A percentile compares a stretch with the other conserved stretches of the same genome.
These are phyloP conservation scores for Phytophthora pisi DNA, from an alignment of 352 stramenopile species.

Conservation along the genomic window DNA sequence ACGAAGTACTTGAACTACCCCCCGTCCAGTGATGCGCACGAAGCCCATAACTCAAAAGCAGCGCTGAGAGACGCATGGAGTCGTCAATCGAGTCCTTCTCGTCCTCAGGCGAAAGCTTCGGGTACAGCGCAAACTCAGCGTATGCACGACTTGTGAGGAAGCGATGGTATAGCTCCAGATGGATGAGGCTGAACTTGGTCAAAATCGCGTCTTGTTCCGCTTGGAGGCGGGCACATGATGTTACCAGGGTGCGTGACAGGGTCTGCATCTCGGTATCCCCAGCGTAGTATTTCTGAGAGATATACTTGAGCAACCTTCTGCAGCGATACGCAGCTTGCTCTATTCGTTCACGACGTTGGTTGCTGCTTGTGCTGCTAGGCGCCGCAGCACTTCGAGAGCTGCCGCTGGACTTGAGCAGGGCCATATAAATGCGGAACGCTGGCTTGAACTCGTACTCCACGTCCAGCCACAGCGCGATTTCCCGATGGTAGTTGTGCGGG, in stretches of 20 bases:
- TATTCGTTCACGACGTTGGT: constrained; percentile 59
- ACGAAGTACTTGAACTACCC: constrained; percentile 24
- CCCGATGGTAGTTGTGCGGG: constrained; percentile 87
- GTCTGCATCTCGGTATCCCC: constrained; percentile 77
- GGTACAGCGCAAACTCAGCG: constrained; percentile 85
- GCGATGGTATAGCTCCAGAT: constrained; percentile 85
- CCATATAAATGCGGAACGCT: constrained; percentile 73
- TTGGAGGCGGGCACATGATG: constrained; percentile 67
- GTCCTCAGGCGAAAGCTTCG: constrained; percentile 57
- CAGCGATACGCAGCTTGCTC: constrained; percentile 68
- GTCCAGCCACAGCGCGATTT: constrained; percentile 86
- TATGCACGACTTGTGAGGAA: constrained; percentile 87
- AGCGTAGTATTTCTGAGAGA: constrained; percentile 85
- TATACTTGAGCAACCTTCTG: constrained; percentile 80
- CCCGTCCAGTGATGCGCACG: constrained; percentile 75
- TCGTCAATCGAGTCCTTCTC: constrained; percentile 71
- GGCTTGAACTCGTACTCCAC: constrained; percentile 91
- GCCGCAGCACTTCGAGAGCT: constrained; percentile 21
- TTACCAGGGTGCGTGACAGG: constrained; percentile 70
- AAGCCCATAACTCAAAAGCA: constrained; percentile 84
- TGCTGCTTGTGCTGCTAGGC: constrained; percentile 24
- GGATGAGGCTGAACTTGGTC: constrained; percentile 86
- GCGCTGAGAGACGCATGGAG: constrained; percentile 63
- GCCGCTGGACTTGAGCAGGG: constrained; percentile 59
- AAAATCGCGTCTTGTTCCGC: constrained; percentile 85